A percentile compares a stretch with the other conserved stretches of the same genome.
phyloP scores from a whole-genome alignment of 2,329 filamentous ascomycete species.

The Phaeophleospora eucalypticola region DNA sequence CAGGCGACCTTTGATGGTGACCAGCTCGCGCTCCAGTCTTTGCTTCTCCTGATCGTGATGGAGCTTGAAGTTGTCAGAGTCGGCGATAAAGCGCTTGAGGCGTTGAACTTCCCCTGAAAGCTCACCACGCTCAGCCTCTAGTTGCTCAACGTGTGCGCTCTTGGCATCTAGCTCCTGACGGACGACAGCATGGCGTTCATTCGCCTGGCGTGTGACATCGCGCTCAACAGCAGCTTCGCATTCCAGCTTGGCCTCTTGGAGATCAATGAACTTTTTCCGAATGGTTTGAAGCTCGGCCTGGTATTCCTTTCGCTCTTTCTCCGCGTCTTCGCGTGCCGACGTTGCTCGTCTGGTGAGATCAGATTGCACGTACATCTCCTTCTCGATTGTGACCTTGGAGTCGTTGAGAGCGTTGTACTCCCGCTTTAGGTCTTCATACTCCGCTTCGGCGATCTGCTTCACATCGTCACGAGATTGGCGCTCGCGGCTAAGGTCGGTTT shows the following conservation, averaged over 20 bases:
- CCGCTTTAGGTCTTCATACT: constrained; percentile 73
- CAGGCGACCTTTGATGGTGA: constrained; percentile 84
- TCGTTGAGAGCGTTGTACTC: constrained; percentile 86
- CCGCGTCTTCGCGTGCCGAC: constrained; percentile 72
- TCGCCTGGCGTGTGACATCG: constrained; percentile 69
- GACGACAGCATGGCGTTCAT: constrained; percentile 73
- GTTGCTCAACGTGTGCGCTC: constrained; percentile 68
- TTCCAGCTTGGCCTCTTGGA: constrained; percentile 79
- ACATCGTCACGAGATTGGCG: constrained; percentile 93
- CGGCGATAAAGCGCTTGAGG: constrained; percentile 79
- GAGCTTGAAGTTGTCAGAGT: constrained; percentile 82
- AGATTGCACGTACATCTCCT: constrained; percentile 93
- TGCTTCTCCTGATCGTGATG: constrained; percentile 94
- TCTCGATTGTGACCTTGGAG: constrained; percentile 94
- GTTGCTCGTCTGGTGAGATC: constrained; percentile 82
- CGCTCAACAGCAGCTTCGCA: constrained; percentile 78
- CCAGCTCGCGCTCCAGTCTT: constrained; percentile 82
- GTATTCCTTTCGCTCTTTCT: constrained; percentile 84
- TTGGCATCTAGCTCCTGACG: constrained; percentile 77
- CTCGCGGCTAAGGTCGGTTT: constrained; percentile 85
- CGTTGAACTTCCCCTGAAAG: constrained; percentile 78
- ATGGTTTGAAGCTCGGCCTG: constrained; percentile 79
- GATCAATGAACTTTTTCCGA: constrained; percentile 75
- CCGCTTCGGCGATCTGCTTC: constrained; percentile 83
- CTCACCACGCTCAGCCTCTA: constrained; percentile 72